These are phyloP conservation scores for Phoma sp. DNA, from an alignment of 2,329 filamentous ascomycete species.

Conservation along the genomic window DNA sequence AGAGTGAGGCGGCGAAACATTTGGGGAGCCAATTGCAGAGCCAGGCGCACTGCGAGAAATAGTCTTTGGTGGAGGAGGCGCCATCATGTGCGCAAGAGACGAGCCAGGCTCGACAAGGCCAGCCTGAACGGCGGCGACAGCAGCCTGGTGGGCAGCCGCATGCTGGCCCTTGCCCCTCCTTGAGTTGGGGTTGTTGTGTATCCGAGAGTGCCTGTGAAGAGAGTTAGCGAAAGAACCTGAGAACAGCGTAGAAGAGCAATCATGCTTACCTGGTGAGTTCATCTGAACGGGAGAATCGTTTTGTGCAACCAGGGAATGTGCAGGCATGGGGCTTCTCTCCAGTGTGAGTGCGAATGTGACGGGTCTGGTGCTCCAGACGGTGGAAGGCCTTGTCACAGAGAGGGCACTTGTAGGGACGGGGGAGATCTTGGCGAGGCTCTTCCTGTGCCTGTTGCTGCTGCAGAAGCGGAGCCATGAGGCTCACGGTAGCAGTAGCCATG, in stretches of 20 bases:
- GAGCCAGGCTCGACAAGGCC: slow-evolving; percentile 60
- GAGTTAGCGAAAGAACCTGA: slow-evolving; percentile 12
- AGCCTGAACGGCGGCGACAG: slow-evolving; percentile 59
- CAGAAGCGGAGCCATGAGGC: slow-evolving; percentile 63
- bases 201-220: slow-evolving; percentile 80
- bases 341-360: slow-evolving; percentile 95
- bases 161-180: slow-evolving; percentile 86
- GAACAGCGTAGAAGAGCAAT: not conserved
- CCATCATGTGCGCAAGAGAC: slow-evolving; percentile 72
- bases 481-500: slow-evolving; percentile 56
- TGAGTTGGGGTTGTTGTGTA: slow-evolving; percentile 99
- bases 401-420: slow-evolving; percentile 96
- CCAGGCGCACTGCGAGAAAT: slow-evolving; percentile 88
- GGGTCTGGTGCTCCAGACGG: slow-evolving; percentile 90
- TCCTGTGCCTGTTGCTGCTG: slow-evolving; percentile 57
- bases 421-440: slow-evolving; percentile 80
- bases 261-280: slow-evolving; percentile 72
- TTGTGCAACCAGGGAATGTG: slow-evolving; percentile 93
- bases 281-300: slow-evolving; percentile 95
- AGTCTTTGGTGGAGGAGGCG: slow-evolving; percentile 73
- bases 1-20: slow-evolving; percentile 92
- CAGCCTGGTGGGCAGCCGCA: slow-evolving; percentile 65
- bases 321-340: slow-evolving; percentile 98
- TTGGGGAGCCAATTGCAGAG: slow-evolving; percentile 88
- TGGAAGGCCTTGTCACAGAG: slow-evolving; percentile 99